Evolutionary conservation across 148 eudicot species (phyloP), one percentile per base, ranked within the genome.

Genomic region (Tetragonia tetragonoides): DNA sequence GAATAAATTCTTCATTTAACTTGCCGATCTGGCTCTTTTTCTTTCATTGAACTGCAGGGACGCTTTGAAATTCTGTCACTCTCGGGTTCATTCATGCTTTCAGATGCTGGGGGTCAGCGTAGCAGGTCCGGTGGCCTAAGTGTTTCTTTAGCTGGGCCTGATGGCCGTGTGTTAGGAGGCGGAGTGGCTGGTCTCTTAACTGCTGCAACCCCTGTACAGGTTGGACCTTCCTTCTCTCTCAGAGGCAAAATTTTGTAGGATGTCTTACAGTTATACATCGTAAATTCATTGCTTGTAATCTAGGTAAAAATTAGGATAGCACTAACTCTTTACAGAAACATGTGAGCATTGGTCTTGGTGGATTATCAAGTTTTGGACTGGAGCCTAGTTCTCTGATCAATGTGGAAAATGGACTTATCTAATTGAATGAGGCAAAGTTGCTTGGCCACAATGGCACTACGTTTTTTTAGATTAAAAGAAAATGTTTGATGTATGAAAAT

Each of bases 141-240:
- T 77, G 86, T 89, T 62, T 84, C 98, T 17, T 84, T 94, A 68
- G 88, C 97, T 61, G 97, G 93, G 72, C 89, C 95, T 24, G 95
- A 94, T 81, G 98, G 98, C 47, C 90, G 92, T 74, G 89, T 92
- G 75, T 82, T 94, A 17, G 97, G 97, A 63, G 98, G 98, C 72
- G 87, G 88, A 79, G 97, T 94, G 66, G 97, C 95, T 49, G 98
- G 98, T 66, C 84, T 88, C 69, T 84, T 94, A 53, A 87, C 82
- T 62, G 98, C 98, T 76, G 95, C 97, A 65, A 83, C 92, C 47
- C 93, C 93, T 72, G 97, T 94, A 74, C 95, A 94, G 95, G 98
- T 93, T 78, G n/a, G 81, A 67, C 37, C 62, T 70, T 78, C 51
- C 49, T 60, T 44, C 59, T 69, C 60, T 51, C 23, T 16, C 18